Conservation (phyloP, 176 grass and related monocot genomes). For the Paspalum vaginatum region DNA sequence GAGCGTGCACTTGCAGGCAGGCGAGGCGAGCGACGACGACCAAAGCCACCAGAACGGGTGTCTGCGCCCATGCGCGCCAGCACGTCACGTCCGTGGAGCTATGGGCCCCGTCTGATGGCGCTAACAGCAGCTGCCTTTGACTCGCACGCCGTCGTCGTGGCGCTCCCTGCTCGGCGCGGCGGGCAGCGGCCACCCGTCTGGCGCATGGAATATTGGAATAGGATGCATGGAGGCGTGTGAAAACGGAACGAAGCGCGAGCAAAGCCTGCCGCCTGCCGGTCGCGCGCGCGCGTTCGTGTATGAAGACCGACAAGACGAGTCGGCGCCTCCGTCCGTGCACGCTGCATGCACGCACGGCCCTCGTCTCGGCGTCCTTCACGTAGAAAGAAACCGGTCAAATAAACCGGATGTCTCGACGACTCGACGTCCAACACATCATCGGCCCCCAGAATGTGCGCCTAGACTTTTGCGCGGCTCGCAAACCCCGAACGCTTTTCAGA, state of each 20-base stretch:
- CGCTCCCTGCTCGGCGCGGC: no score
- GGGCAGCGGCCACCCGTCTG: neutral
- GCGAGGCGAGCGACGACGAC: neutral
- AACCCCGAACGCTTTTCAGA: neutral
- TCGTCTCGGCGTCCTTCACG: constrained; percentile 22
- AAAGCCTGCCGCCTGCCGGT: neutral
- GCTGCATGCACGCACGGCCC: neutral
- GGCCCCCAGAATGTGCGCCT: neutral
- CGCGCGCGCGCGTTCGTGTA: neutral
- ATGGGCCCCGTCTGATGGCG: neutral
- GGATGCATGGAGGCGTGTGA: neutral
- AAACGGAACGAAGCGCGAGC: neutral
- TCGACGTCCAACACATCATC: no score
- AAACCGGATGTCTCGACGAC: neutral
- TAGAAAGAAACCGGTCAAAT: constrained; percentile 1
- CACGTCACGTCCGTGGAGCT: constrained; percentile 5
- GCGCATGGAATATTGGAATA: no score
- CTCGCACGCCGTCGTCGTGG: neutral
- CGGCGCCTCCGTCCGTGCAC: neutral
- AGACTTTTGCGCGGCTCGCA: neutral
- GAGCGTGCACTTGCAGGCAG: neutral
- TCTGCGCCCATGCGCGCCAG: neutral
- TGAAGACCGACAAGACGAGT: constrained; percentile 8
- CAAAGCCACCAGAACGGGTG: neutral
- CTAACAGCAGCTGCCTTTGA: constrained; percentile 27